Evolutionary conservation across 148 eudicot species (phyloP), one percentile per base, ranked within the genome.

Genomic region (Drosera capensis): DNA sequence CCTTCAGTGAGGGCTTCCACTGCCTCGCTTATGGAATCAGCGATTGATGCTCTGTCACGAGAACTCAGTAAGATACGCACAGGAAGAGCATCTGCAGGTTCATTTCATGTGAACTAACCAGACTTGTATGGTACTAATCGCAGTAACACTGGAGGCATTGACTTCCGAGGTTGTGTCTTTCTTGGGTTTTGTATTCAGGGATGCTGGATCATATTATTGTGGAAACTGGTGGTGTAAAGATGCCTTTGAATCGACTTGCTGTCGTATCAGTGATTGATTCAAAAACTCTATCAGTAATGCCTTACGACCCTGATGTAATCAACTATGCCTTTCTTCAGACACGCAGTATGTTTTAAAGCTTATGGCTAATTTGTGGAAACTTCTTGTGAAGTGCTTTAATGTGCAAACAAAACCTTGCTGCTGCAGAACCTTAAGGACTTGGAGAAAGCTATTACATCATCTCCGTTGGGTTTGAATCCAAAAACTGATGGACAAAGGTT

Each of bases 181-280:
- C 22, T 24, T 45, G 21, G 14, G 13, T 6, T 46, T 20, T 37
- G 4, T 61, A 23, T 70, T 52, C 71, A 88, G 97, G 97, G 38
- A 88, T 88, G 87, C 78, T 88, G 28, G 97, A 88, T 48, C 97
- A 88, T 54, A 84, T 88, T 45, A 75, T 88, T 25, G 95, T 88
- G 40, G 93, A 84, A 63, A 64, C 82, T 24, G 54, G 55, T 42
- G 97, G 97, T 43, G 71, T 75, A 48, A 88, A 84, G 73, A 78
- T 74, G 66, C 71, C 79, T 26, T 62, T 88, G 38, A 77, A 59
- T 55, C 69, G 72, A 41, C 28, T 88, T 63, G 95, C 97, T 64
- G 75, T 78, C 64, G 83, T 83, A 35, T 84, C 94, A 25, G 82
- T 84, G 24, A 40, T 84, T 19, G 97, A 88, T 63, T 49, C 86